Base-by-base conservation (phyloP, 345 rosid genomes). In the Eucalyptus melliodora region DNA sequence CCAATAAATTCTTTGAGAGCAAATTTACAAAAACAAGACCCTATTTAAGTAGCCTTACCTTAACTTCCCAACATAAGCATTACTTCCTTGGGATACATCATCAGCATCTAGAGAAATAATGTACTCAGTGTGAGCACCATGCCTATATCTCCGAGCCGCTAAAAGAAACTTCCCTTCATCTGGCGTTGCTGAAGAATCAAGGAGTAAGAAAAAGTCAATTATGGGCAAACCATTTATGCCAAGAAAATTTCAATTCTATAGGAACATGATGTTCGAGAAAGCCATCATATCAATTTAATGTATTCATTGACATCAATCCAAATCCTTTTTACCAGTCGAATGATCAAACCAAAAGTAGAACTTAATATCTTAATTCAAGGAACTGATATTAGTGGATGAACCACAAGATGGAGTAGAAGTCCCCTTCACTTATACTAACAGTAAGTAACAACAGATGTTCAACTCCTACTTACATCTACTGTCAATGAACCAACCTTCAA, bases 31-130 rank as follows among this genome's bases (percentile, higher is more conserved):
- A 21, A 77, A 40, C 8, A 77, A 37, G 45, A 77, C 12, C 83
- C 83, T 77, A 23, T 37, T 72, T 40, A 77, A 23, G 47, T 37
- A 34, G 60, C 47, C 89, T 30, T 92, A 97, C 99, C 99, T 95
- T 93, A 97, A 90, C 90, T 97, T 97, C n/a, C 99, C 99, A 42
- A 97, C 94, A 87, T 97, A 97, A 40, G 98, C 97, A 92, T 96
- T 96, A 83, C 98, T 97, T 92, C 97, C 98, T 95, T 97, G 99
- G 49, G 99, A 97, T 92, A 96, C 60, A 89, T 97, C 99, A 89
- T 93, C 94, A n/a, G 96, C 94, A 88, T 96, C 97, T 92, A 96
- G 98, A 72, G 99, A 96, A 87, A 97, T 95, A 72, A 97, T 94
- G 92, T 97, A 97, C 90, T 97, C 99, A 11, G 92, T 93, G 92